These are phyloP conservation scores for Opeltia flavorubescens DNA, from an alignment of 495 filamentous ascomycete genomes.

Conservation along the genomic window DNA sequence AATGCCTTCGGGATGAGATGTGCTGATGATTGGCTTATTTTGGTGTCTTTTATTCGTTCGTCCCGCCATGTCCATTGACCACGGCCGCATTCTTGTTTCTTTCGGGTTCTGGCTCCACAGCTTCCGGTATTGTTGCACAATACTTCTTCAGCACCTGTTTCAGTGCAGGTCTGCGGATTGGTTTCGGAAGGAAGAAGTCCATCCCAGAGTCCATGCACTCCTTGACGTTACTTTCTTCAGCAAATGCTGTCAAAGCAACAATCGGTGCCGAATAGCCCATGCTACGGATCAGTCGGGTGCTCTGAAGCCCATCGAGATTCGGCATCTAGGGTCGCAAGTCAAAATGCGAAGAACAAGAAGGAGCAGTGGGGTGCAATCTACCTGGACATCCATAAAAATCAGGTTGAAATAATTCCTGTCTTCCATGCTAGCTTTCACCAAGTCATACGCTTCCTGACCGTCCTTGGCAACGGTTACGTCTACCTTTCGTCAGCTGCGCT, in stretches of 20 bases:
- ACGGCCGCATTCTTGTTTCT: slow-evolving; percentile 4
- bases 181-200: slow-evolving; percentile 65
- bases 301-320: slow-evolving; percentile 77
- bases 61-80: neutral
- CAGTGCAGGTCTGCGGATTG: slow-evolving; percentile 67
- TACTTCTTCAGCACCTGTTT: slow-evolving; percentile 70
- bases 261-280: slow-evolving; percentile 84
- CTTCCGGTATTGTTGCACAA: slow-evolving; percentile 43
- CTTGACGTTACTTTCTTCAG: slow-evolving; percentile 79
- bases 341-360: too few species aligned
- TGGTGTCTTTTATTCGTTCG: neutral
- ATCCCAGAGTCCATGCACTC: slow-evolving; percentile 67
- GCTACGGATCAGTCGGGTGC: slow-evolving; percentile 71
- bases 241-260: slow-evolving; percentile 80
- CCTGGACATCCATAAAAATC: slow-evolving; percentile 81
- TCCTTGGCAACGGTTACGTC: slow-evolving; percentile 74
- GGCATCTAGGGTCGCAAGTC: slow-evolving; percentile 74
- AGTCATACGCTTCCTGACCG: slow-evolving; percentile 77
- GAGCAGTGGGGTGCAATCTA: neutral
- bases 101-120: slow-evolving; percentile 21
- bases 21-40: too few species aligned
- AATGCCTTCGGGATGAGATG: too few species aligned
- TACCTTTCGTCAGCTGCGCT: slow-evolving; percentile 16
- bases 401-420: slow-evolving; percentile 57
- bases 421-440: slow-evolving; percentile 71